These are phyloP conservation scores for Colletotrichum euphorbiae DNA, from an alignment of 2,329 filamentous ascomycete species.

Conservation along the genomic window DNA sequence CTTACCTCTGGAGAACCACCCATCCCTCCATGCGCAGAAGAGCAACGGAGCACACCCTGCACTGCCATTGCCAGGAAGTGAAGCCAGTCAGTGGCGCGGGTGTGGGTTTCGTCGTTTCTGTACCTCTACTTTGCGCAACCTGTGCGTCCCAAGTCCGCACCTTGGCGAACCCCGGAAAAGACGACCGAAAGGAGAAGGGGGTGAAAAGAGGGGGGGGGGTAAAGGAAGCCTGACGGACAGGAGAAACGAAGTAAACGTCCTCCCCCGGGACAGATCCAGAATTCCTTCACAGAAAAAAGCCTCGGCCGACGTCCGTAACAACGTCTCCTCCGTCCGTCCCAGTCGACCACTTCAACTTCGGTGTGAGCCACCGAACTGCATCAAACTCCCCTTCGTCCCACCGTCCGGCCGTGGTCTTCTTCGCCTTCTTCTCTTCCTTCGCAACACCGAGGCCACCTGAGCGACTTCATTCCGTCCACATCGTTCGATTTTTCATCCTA, in stretches of 20 bases:
- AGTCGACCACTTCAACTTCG: constrained; percentile 33
- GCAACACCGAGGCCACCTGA: constrained; percentile 25
- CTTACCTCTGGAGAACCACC: constrained; percentile 33
- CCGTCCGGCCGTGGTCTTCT: constrained; percentile 4
- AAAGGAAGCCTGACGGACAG: too few relatives aligned
- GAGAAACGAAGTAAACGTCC: constrained; percentile 7
- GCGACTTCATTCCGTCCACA: constrained; percentile 28
- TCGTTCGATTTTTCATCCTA: constrained; percentile 29
- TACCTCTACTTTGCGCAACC: constrained; percentile 34
- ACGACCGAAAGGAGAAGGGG: constrained; percentile 24
- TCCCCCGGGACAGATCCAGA: constrained; percentile 14
- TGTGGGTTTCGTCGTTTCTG: constrained; percentile 23
- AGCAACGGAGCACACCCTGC: constrained; percentile 13
- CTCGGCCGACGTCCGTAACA: constrained; percentile 35
- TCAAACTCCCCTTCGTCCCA: constrained; percentile 31
- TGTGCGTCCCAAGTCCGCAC: constrained; percentile 3
- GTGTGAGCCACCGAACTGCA: constrained; percentile 40
- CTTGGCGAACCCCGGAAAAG: constrained; percentile 31
- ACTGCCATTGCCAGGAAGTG: constrained; percentile 14
- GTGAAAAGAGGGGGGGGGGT: constrained; percentile 14
- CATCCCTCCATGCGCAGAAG: background rate
- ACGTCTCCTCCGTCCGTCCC: constrained; percentile 24
- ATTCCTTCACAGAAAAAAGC: constrained; percentile 23
- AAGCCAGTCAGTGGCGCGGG: constrained; percentile 36
- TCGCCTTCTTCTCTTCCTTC: constrained; percentile 11